Conservation (phyloP, 768 basidiomycete genomes). For the Rhizopogon rudus region DNA sequence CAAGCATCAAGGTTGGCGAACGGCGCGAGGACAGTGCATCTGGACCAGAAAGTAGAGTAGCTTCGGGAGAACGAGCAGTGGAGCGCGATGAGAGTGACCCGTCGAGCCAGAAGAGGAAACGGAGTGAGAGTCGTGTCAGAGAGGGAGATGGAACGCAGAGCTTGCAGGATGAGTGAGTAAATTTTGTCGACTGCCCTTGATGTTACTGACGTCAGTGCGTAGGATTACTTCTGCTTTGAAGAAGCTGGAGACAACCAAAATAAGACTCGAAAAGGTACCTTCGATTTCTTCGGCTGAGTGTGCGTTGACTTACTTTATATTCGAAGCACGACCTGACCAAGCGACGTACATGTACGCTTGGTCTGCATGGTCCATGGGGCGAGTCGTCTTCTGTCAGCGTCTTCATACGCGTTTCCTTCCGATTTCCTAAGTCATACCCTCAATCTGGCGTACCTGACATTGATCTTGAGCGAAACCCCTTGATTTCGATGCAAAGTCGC, state of each 20-base stretch:
- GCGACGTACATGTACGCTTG: conserved; percentile 77
- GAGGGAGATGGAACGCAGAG: conserved; percentile 37
- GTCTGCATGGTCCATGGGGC: conserved; percentile 91
- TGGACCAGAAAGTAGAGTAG: conserved; percentile 46
- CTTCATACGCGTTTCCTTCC: conserved; percentile 85
- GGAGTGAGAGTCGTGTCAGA: conserved; percentile 42
- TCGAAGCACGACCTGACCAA: conserved; percentile 62
- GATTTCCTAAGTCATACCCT: conserved; percentile 83
- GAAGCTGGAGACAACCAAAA: conserved; percentile 59
- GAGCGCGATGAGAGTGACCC: conserved; percentile 1
- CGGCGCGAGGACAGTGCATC: conserved; percentile 48
- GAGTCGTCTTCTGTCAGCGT: conserved; percentile 59
- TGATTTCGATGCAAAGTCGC: conserved; percentile 73
- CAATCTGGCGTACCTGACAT: conserved; percentile 64
- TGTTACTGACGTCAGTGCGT: conserved; percentile 1
- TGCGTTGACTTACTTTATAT: conserved; percentile 2
- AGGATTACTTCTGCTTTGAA: conserved; percentile 74
- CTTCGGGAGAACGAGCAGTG: conserved; percentile 26
- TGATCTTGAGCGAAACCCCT: conserved; percentile 78
- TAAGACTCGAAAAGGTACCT: conserved; percentile 80
- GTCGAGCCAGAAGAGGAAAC: conserved; percentile 26
- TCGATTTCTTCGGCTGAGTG: not conserved
- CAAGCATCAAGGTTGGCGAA: conserved; percentile 64
- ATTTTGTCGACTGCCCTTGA: not conserved
- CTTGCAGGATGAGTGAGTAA: conserved; percentile 69